Conservation (phyloP, 179 eudicot genomes). For the Dionaea muscipula region DNA sequence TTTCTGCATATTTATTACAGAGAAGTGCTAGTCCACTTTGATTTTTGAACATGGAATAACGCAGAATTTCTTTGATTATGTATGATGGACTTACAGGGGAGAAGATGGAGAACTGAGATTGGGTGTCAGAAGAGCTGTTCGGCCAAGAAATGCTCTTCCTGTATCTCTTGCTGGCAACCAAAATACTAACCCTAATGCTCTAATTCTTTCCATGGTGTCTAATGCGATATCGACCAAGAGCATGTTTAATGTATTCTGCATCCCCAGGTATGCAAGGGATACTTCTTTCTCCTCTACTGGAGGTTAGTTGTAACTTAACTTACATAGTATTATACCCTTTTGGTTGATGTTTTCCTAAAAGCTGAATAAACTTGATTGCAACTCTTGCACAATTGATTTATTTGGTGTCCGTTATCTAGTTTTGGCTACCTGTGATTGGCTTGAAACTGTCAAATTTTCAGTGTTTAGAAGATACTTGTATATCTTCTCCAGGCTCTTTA, state of each 20-base stretch:
- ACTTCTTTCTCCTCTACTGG: not conserved
- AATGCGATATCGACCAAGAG: conserved; percentile 54
- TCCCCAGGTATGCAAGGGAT: conserved; percentile 48
- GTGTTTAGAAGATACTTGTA: no score
- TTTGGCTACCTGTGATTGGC: no score
- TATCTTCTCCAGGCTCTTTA: no score
- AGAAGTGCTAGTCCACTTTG: not conserved
- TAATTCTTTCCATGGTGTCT: conserved; percentile 49
- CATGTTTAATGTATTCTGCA: conserved; percentile 54
- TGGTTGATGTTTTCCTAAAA: no score
- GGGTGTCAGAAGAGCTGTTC: conserved; percentile 70
- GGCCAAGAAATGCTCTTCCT: conserved; percentile 64
- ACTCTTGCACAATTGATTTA: no score
- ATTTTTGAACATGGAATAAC: not conserved
- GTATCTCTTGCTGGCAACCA: conserved; percentile 41
- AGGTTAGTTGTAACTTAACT: no score
- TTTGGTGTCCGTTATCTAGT: no score
- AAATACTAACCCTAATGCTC: conserved; percentile 34
- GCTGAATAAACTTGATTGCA: no score
- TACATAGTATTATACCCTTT: no score
- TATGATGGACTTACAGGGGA: conserved; percentile 37
- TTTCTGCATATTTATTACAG: not conserved
- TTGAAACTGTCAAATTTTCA: no score
- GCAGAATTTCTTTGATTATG: not conserved
- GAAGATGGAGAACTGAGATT: conserved; percentile 72